Evolutionary conservation across 495 filamentous ascomycete genomes (phyloP).

Genomic region (Daldinia caldariorum): DNA sequence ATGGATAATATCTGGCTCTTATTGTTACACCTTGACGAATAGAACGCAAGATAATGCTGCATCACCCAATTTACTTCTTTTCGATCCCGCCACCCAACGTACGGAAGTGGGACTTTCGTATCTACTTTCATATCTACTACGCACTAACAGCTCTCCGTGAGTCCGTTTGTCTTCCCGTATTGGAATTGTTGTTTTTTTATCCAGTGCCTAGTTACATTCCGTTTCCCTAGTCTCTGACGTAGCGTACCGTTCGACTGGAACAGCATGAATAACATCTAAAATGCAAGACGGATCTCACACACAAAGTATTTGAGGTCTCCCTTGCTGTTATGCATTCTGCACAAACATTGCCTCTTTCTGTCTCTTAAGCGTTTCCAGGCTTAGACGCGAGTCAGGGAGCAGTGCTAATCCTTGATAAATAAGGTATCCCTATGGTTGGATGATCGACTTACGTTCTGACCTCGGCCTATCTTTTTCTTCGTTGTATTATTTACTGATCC

Average conservation of each 20-base stretch:
- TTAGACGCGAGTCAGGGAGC: slow-evolving; percentile 37
- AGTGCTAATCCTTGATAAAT: slow-evolving; percentile 43
- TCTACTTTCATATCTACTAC: slow-evolving; percentile 31
- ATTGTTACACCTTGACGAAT: slow-evolving; percentile 18
- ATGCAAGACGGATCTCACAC: slow-evolving; percentile 45
- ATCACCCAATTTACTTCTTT: slow-evolving; percentile 30
- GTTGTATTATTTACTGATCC: slow-evolving; percentile 33
- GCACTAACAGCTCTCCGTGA: slow-evolving; percentile 24
- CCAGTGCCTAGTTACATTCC: slow-evolving; percentile 38
- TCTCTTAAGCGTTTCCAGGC: slow-evolving; percentile 22
- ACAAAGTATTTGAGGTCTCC: slow-evolving; percentile 45
- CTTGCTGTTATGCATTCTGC: slow-evolving; percentile 48
- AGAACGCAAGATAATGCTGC: slow-evolving; percentile 20
- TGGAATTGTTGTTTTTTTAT: slow-evolving; percentile 25
- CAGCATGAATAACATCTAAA: slow-evolving; percentile 33
- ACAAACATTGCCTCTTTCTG: slow-evolving; percentile 33
- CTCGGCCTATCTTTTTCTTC: slow-evolving; percentile 38
- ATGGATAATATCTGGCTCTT: slow-evolving; percentile 19
- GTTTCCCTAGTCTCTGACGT: slow-evolving; percentile 37
- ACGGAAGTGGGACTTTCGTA: slow-evolving; percentile 36
- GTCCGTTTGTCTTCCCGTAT: slow-evolving; percentile 35
- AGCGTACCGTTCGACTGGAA: slow-evolving; percentile 38
- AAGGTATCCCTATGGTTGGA: slow-evolving; percentile 41
- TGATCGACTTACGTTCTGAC: slow-evolving; percentile 43
- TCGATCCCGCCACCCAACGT: slow-evolving; percentile 41